Conservation (phyloP, 352 stramenopile species). For the Phytopythium delawarense region DNA sequence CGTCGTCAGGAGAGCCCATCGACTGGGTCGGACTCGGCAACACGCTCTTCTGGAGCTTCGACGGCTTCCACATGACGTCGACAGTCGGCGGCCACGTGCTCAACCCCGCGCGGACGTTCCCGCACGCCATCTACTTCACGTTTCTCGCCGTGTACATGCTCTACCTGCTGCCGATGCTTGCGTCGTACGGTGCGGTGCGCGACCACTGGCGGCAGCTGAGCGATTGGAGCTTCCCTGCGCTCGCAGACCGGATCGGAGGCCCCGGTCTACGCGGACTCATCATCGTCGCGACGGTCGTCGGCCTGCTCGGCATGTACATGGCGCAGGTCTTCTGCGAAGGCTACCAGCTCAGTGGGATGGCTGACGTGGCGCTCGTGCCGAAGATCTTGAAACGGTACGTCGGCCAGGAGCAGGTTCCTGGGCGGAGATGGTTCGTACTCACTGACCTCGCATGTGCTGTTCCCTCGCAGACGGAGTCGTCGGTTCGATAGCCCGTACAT, state of each 20-base stretch:
- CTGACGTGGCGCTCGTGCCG: slow-evolving; percentile 70
- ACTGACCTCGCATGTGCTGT: neutral
- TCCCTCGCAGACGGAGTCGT: slow-evolving; percentile 23
- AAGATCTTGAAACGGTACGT: slow-evolving; percentile 37
- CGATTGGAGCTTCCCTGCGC: slow-evolving; percentile 70
- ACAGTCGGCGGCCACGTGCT: slow-evolving; percentile 84
- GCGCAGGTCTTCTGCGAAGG: slow-evolving; percentile 84
- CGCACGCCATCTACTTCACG: slow-evolving; percentile 67
- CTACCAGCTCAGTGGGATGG: slow-evolving; percentile 65
- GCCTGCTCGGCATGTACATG: slow-evolving; percentile 83
- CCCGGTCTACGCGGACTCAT: slow-evolving; percentile 75
- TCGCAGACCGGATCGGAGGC: slow-evolving; percentile 69
- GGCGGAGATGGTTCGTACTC: neutral
- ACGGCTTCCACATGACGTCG: slow-evolving; percentile 84
- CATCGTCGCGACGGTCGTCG: slow-evolving; percentile 64
- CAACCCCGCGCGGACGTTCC: slow-evolving; percentile 37
- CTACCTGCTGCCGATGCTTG: slow-evolving; percentile 84
- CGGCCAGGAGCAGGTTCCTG: neutral
- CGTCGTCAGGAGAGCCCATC: slow-evolving; percentile 14
- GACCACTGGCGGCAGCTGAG: slow-evolving; percentile 56
- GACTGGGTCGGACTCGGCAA: slow-evolving; percentile 85
- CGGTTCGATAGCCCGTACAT: slow-evolving; percentile 24
- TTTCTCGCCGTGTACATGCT: slow-evolving; percentile 51
- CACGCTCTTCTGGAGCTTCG: slow-evolving; percentile 94
- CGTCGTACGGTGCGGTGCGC: slow-evolving; percentile 39